phyloP scores from a whole-genome alignment of 441 rosid genomes.

The Corymbia citriodora region DNA sequence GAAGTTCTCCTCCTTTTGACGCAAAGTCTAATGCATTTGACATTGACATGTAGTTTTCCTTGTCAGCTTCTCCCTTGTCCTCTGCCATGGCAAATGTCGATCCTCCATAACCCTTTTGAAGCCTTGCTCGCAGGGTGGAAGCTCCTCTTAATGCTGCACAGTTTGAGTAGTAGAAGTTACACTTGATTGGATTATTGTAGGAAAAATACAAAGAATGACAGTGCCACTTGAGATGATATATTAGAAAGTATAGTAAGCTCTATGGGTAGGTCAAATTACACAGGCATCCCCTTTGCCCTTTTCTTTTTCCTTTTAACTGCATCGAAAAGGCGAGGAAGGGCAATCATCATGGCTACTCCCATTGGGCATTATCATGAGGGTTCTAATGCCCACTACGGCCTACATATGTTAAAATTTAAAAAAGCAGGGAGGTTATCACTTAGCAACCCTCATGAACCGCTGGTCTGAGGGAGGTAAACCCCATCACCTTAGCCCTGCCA shows the following conservation, averaged over 20 bases:
- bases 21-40: constrained; percentile 58
- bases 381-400: neutral
- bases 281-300: neutral
- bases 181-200: neutral
- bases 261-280: neutral
- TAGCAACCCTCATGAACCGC: neutral
- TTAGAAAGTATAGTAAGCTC: neutral
- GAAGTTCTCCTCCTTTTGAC: constrained; percentile 75
- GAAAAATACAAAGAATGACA: neutral
- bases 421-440: neutral
- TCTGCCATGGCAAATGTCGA: constrained; percentile 35
- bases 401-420: neutral
- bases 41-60: constrained; percentile 38
- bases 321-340: neutral
- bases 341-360: neutral
- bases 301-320: neutral
- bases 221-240: neutral
- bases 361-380: neutral
- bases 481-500: neutral
- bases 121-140: constrained; percentile 64
- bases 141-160: constrained; percentile 77
- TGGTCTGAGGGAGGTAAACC: neutral
- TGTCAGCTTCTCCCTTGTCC: constrained; percentile 40
- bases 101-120: constrained; percentile 54
- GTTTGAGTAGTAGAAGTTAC: neutral